Base-by-base conservation (phyloP, 2,329 filamentous ascomycete species). In the Elsinoe ampelina region DNA sequence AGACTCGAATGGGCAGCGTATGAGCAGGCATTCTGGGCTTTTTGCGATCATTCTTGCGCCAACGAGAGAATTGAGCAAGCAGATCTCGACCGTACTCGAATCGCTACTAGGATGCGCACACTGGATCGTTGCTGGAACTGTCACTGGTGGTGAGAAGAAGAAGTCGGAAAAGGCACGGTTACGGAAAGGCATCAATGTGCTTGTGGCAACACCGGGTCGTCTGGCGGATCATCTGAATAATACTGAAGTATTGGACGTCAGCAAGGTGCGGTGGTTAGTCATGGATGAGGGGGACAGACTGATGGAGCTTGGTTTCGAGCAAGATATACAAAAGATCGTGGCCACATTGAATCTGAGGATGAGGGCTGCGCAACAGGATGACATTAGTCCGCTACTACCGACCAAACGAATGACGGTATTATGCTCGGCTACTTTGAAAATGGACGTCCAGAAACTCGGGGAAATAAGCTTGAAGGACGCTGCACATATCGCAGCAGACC, bases 291-390 rank as follows among this genome's bases (percentile, higher is more conserved):
- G 93, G 30, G 93, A 98, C 77, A 82, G 93, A n/a, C 76, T 98
- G 68, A 96, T 98, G 92, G 93, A 98, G 67, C 80, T 97, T 66
- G 93, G 93, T 0, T 98, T 98, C 63, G 93, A 97, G 71, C 85
- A 96, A 55, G 92, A 97, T 66, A 82, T 98, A 59, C 87, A 88
- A 67, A 87, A 85, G 59, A 92, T 96, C 61, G 87, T 98, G 13
- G 79, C 82, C 57, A 86, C 86, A 60, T 81, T 97, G 57, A 84
- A 90, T 60, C 74, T 84, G 43, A 79, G 85, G 57, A 75, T 84
- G 47, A 79, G 85, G 57, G 75, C 79, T 36, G 79, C 80, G 57
- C 79, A 80, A 36, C 82, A 83, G 3, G 71, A 74, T 1, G 76
- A 85, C 36, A 81, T 81, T 3, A 42, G 22, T 7, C 79, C 80